These are phyloP conservation scores for Amniculicola lignicola DNA, from an alignment of 495 filamentous ascomycete species.

Conservation along the genomic window DNA sequence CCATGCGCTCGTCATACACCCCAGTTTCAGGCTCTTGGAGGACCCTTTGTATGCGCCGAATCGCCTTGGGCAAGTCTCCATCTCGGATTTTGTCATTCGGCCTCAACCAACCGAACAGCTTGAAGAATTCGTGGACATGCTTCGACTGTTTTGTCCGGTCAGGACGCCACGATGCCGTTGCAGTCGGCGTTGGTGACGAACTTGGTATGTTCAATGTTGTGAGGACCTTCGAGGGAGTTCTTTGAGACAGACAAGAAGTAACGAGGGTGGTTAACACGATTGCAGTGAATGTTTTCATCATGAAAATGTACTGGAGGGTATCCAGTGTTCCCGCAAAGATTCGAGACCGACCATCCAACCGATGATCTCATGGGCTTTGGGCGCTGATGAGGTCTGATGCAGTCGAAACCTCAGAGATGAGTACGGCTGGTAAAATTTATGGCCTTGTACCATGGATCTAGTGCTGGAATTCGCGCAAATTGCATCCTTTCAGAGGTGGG, in stretches of 20 bases:
- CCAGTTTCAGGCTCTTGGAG: constrained; percentile 23
- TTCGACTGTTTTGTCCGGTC: constrained; percentile 9
- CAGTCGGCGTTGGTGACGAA: constrained; percentile 4
- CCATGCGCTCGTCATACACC: constrained; percentile 24
- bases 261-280: background rate
- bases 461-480: too few species aligned
- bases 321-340: background rate
- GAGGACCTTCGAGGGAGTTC: background rate
- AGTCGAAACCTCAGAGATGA: too few species aligned
- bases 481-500: too few species aligned
- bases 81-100: constrained; percentile 18
- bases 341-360: too few species aligned
- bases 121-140: constrained; percentile 28
- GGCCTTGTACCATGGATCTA: too few species aligned
- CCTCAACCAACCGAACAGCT: constrained; percentile 17
- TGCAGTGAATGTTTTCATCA: background rate
- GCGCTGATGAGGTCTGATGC: background rate
- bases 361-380: background rate
- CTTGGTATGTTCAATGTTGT: constrained; percentile 15
- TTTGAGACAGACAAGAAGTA: background rate
- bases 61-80: constrained; percentile 16
- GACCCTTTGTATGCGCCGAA: constrained; percentile 24
- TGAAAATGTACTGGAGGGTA: background rate
- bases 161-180: background rate
- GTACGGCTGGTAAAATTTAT: too few species aligned